Percentiles rank a stretch among this genome's conserved stretches.
Conservation (phyloP, 1,139 yeast genomes). For the Magnusiomyces tetraspermus region DNA sequence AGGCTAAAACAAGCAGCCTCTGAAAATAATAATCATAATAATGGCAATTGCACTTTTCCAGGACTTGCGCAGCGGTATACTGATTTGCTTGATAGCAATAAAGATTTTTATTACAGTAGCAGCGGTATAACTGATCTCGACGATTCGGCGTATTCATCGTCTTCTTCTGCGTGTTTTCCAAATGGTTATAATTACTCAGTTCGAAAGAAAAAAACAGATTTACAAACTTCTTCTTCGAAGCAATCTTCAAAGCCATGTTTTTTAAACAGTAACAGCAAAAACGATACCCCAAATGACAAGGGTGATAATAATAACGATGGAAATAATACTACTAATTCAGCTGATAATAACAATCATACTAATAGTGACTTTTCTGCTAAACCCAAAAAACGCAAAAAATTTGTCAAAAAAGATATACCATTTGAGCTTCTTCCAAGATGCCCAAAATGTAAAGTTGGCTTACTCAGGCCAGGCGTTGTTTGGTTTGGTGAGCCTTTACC, state of each 20-base stretch:
- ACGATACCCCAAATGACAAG: background rate
- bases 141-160: conserved; percentile 3
- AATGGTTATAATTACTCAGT: conserved; percentile 2
- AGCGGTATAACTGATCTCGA: conserved; percentile 2
- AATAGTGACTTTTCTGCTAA: background rate
- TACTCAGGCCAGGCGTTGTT: conserved; percentile 79
- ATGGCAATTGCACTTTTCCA: background rate
- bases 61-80: background rate
- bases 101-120: background rate
- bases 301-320: background rate
- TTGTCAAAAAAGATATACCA: conserved; percentile 28
- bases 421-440: conserved; percentile 60
- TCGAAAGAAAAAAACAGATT: conserved; percentile 27
- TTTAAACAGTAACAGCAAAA: too few relatives aligned
- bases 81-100: background rate
- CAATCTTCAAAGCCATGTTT: too few relatives aligned
- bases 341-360: background rate
- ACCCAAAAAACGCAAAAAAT: conserved; percentile 1
- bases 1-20: background rate
- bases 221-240: too few relatives aligned
- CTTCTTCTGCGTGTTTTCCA: conserved; percentile 3
- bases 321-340: background rate
- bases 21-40: background rate
- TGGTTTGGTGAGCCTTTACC: conserved; percentile 90
- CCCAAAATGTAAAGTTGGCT: conserved; percentile 53